Evolutionary conservation across 768 basidiomycete genomes (phyloP).

Genomic region (Boletales sp.): DNA sequence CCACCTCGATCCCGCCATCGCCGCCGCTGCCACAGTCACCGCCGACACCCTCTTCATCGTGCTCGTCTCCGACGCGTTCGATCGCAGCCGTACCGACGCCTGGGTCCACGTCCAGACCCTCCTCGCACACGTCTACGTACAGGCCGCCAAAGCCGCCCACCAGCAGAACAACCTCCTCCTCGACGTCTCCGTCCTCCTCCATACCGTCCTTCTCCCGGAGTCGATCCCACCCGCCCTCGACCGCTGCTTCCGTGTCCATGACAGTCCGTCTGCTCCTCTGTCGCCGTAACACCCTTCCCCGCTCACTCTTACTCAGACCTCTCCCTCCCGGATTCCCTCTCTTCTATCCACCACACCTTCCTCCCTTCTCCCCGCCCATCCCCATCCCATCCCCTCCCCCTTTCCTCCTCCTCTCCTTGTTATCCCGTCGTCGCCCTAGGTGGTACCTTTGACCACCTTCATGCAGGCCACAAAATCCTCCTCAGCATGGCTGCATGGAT

Average conservation of each 20-base stretch:
- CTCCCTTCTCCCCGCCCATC: slow-evolving; percentile 8
- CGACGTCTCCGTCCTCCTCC: slow-evolving; percentile 74
- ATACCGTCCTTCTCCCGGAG: slow-evolving; percentile 47
- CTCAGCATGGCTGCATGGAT: slow-evolving; percentile 91
- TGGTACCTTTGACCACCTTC: slow-evolving; percentile 97
- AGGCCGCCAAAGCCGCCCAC: slow-evolving; percentile 75
- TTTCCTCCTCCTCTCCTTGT: slow-evolving; percentile 9
- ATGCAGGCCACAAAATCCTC: slow-evolving; percentile 95
- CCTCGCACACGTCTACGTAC: slow-evolving; percentile 81
- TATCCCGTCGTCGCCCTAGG: slow-evolving; percentile 82
- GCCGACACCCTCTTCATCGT: slow-evolving; percentile 54
- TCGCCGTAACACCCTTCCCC: neutral
- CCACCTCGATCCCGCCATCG: slow-evolving; percentile 54
- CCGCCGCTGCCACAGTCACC: slow-evolving; percentile 43
- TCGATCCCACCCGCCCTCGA: slow-evolving; percentile 37
- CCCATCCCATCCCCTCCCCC: neutral
- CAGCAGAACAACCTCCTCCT: slow-evolving; percentile 65
- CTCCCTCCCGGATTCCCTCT: slow-evolving; percentile 42
- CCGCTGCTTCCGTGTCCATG: slow-evolving; percentile 41
- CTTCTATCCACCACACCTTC: slow-evolving; percentile 31
- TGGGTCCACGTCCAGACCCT: slow-evolving; percentile 75
- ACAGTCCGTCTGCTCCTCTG: slow-evolving; percentile 34
- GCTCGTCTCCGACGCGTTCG: slow-evolving; percentile 60
- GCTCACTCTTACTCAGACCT: slow-evolving; percentile 17
- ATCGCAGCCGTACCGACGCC: slow-evolving; percentile 23